Base-by-base conservation (phyloP, 2,329 filamentous ascomycete genomes). In the Hypoxylon sp. region DNA sequence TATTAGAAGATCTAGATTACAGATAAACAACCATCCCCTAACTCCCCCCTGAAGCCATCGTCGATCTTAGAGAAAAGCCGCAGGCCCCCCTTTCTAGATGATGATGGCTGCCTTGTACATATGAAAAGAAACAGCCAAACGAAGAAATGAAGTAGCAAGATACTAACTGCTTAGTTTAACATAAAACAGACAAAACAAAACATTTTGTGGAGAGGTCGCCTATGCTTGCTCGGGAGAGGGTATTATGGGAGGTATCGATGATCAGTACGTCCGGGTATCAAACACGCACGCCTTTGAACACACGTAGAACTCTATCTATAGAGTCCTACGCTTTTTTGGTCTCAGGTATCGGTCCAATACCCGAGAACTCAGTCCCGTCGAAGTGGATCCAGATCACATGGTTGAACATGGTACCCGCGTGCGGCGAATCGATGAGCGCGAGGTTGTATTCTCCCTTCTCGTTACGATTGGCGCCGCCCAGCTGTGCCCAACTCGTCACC, bases 1-100 rank as follows among this genome's bases (percentile, higher is more conserved):
- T 55, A 69, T 60, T 60, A 63, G 8, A 58, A 27, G 3, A 21
- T 59, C 52, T 68, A 65, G 27, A 58, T 31, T 68, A 65, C 61
- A 65, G 31, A 42, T 58, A 7, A 21, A 61, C 21, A 44, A 17
- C 6, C 32, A 21, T 19, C 31, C 19, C 31, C 31, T 37, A 39
- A n/a, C 47, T 15, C 24, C 47, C 19, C 19, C 19, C 15, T n/a
- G 27, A 47, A 32, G 21, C 39, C 21, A 29, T 19, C 21, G 17
- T 21, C 50, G 29, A 48, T 32, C 39, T 6, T 19, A 29, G 13
- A 19, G 6, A 37, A 19, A 21, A 19, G 15, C 11, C 3, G 17
- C 7, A 54, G 8, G 2, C 21, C 24, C 51, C 47, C 13, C 32
- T 37, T 2, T 32, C 32, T 44, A 2, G 35, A 52, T 52, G 24